Evolutionary conservation across 129 eudicot species (phyloP).

Genomic region (Solidago caesia): DNA sequence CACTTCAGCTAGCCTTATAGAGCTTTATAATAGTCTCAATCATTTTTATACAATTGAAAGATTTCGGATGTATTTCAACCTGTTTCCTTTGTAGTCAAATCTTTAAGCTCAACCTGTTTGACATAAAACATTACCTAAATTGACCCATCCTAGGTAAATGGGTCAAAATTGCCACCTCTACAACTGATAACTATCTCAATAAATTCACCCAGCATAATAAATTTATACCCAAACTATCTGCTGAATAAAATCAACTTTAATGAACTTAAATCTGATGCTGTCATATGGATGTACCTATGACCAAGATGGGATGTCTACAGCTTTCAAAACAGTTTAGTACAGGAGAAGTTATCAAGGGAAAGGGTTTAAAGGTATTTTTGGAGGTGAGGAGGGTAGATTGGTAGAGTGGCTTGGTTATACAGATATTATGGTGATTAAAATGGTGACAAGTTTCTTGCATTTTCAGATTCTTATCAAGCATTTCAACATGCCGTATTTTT

Average conservation of each 20-base stretch:
- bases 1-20: neutral
- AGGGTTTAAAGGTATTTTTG: too few relatives aligned
- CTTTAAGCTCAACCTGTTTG: neutral
- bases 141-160: neutral
- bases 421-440: too few relatives aligned
- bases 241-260: neutral
- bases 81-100: neutral
- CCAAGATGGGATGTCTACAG: too few relatives aligned
- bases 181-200: neutral
- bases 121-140: neutral
- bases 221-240: neutral
- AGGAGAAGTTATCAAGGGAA: too few relatives aligned
- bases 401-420: too few relatives aligned
- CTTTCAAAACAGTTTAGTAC: too few relatives aligned
- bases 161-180: neutral
- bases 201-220: neutral
- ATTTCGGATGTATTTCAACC: neutral
- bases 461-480: neutral
- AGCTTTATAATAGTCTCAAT: neutral
- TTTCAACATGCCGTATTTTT: neutral
- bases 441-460: neutral
- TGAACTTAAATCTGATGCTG: neutral
- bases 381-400: too few relatives aligned
- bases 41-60: neutral
- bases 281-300: too few relatives aligned